Percentiles rank a stretch among this genome's conserved stretches.
Evolutionary conservation across 495 filamentous ascomycete genomes (phyloP).

Genomic region (Penicillium fimorum): DNA sequence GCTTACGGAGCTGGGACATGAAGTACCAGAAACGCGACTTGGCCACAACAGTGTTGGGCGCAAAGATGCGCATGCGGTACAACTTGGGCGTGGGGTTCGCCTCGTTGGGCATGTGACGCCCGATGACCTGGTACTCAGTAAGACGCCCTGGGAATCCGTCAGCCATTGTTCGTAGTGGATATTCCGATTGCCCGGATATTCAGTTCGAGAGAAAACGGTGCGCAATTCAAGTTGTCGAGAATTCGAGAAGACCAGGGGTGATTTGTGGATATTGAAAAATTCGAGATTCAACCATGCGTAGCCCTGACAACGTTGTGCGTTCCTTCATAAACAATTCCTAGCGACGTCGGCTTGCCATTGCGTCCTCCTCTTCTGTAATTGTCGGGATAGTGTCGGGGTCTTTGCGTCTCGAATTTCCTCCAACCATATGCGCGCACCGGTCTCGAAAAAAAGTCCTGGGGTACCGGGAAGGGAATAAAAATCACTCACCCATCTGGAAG

Average conservation of each 20-base stretch:
- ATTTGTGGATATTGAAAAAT: slow-evolving; percentile 19
- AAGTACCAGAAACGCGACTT: slow-evolving; percentile 99
- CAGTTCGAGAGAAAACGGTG: slow-evolving; percentile 26
- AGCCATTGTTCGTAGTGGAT: slow-evolving; percentile 27
- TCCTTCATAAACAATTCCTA: slow-evolving; percentile 5
- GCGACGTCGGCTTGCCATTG: background rate
- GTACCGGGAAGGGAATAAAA: slow-evolving; percentile 28
- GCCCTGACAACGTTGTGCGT: slow-evolving; percentile 4
- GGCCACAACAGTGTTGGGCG: slow-evolving; percentile 93
- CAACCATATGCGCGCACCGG: slow-evolving; percentile 32
- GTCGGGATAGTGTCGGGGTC: slow-evolving; percentile 7
- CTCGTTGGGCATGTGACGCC: slow-evolving; percentile 96
- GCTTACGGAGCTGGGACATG: slow-evolving; percentile 95
- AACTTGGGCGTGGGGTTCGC: slow-evolving; percentile 92
- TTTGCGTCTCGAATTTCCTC: slow-evolving; percentile 20
- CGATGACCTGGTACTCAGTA: slow-evolving; percentile 99
- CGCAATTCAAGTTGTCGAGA: slow-evolving; percentile 16
- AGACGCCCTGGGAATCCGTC: slow-evolving; percentile 76
- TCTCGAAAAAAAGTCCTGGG: slow-evolving; percentile 26
- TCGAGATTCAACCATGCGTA: slow-evolving; percentile 18
- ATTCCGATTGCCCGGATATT: slow-evolving; percentile 6
- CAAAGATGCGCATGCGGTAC: slow-evolving; percentile 99
- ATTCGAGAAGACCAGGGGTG: slow-evolving; percentile 6
- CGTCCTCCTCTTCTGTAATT: slow-evolving; percentile 3
- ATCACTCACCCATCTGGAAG: slow-evolving; percentile 56